Evolutionary conservation across 495 filamentous ascomycete species (phyloP), one percentile per base, ranked within the genome.

Genomic region (Alectoria sarmentosa): DNA sequence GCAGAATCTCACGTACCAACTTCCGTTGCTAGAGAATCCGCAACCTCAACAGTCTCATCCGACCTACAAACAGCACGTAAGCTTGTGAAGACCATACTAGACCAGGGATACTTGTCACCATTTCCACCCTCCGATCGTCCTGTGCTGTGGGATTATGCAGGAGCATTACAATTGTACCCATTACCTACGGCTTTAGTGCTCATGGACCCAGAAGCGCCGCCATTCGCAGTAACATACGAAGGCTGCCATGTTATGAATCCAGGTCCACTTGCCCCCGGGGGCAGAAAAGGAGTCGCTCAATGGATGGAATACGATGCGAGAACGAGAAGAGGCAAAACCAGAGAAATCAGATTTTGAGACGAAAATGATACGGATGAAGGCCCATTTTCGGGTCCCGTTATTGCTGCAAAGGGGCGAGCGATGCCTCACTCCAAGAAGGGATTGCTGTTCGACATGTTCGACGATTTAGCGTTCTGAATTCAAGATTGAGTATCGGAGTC

Each of bases 241-340:
- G 93, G 91, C 3, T 98, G 94, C 70, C 87, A 92, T 79, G 93
- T 96, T 4, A 89, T 98, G 84, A 98, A 98, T 71, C 94, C 94
- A 1, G 94, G 91, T 15, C 79, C 80, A 55, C 76, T 97, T 52
- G 76, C 92, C 56, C 85, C 86, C 1, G 75, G 80, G 8, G 86
- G 83, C 8, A 79, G 83, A 39, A 77, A 84, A 55, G 83, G 86
- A 19, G 81, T 79, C 34, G 89, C 85, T 46, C 79, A 86, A 70
- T 97, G 93, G 93, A 77, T 92, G 7, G 93, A 97, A 77, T 96
- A 91, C 74, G 88, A 89, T 77, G 69, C 90, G 28, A 75, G 83
- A 48, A 81, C 78, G 55, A 82, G 81, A 63, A 73, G 79, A 67
- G 85, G 84, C 14, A 76, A 72, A 65, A 78, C 82, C 15, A 84